These are phyloP conservation scores for Diaporthe ampelina DNA, from an alignment of 2,329 filamentous ascomycete species.

Conservation along the genomic window DNA sequence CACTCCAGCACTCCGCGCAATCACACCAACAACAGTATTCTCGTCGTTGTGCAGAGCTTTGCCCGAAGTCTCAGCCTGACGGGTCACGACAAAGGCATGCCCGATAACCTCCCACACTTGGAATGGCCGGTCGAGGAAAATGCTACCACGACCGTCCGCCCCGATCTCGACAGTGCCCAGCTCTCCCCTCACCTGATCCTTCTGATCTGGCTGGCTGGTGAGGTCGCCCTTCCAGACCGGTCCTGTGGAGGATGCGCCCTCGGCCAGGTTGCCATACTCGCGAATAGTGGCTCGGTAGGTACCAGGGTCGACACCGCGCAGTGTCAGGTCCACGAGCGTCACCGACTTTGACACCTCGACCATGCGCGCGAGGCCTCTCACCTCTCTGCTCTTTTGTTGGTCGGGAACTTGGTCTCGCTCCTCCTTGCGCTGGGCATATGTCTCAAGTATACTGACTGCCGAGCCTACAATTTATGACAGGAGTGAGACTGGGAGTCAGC, in stretches of 20 bases:
- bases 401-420: slow-evolving; percentile 46
- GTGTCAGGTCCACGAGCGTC: slow-evolving; percentile 88
- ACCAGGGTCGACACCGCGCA: slow-evolving; percentile 85
- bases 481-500: slow-evolving; percentile 19
- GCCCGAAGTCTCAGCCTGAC: slow-evolving; percentile 68
- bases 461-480: slow-evolving; percentile 65
- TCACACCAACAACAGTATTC: slow-evolving; percentile 90
- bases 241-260: slow-evolving; percentile 86
- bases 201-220: slow-evolving; percentile 56
- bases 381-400: slow-evolving; percentile 63
- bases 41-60: slow-evolving; percentile 79
- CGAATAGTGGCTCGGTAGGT: slow-evolving; percentile 88
- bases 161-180: slow-evolving; percentile 84
- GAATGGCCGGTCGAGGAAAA: slow-evolving; percentile 85
- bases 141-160: slow-evolving; percentile 80
- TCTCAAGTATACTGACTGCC: slow-evolving; percentile 96
- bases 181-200: slow-evolving; percentile 67
- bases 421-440: slow-evolving; percentile 70
- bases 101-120: slow-evolving; percentile 98
- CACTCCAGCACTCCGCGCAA: slow-evolving; percentile 95
- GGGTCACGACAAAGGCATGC: slow-evolving; percentile 88
- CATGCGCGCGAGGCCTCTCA: slow-evolving; percentile 91
- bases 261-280: slow-evolving; percentile 87
- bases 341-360: slow-evolving; percentile 86
- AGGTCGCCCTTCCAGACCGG: slow-evolving; percentile 77